These are phyloP conservation scores for Juglanconis juglandina DNA, from an alignment of 2,329 filamentous ascomycete genomes.

Conservation along the genomic window DNA sequence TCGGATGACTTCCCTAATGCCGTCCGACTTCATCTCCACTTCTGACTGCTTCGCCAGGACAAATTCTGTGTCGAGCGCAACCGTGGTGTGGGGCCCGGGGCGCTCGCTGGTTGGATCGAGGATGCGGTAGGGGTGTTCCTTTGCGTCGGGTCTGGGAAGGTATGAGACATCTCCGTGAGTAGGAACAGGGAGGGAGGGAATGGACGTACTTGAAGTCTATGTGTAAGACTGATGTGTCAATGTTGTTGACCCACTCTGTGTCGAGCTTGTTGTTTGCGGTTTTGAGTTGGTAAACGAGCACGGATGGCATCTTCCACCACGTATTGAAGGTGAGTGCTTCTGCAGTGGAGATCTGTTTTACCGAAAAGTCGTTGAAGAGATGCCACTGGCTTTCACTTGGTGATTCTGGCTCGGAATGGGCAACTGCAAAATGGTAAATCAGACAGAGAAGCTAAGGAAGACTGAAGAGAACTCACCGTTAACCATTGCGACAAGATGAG, in stretches of 20 bases:
- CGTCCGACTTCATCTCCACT: slow-evolving; percentile 93
- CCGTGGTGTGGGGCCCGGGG: slow-evolving; percentile 68
- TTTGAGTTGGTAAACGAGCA: slow-evolving; percentile 83
- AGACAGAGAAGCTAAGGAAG: neutral
- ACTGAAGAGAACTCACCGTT: slow-evolving; percentile 57
- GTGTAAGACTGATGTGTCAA: slow-evolving; percentile 84
- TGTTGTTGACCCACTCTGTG: slow-evolving; percentile 75
- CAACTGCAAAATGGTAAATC: slow-evolving; percentile 43
- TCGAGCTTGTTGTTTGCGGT: slow-evolving; percentile 78
- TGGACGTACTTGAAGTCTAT: slow-evolving; percentile 56
- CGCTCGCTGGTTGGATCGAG: slow-evolving; percentile 59
- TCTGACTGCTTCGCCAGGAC: slow-evolving; percentile 89
- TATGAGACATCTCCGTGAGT: slow-evolving; percentile 22
- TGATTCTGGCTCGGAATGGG: slow-evolving; percentile 59
- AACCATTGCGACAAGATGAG: slow-evolving; percentile 86
- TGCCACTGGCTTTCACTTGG: slow-evolving; percentile 76
- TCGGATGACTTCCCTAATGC: slow-evolving; percentile 84
- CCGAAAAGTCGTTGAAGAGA: slow-evolving; percentile 95
- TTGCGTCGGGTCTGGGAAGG: slow-evolving; percentile 36
- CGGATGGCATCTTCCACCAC: slow-evolving; percentile 87
- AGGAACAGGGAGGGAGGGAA: neutral
- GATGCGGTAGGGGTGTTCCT: slow-evolving; percentile 56
- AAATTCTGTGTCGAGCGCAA: slow-evolving; percentile 95
- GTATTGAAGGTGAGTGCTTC: slow-evolving; percentile 89
- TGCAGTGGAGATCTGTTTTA: slow-evolving; percentile 72